Evolutionary conservation across 2,329 filamentous ascomycete genomes (phyloP), one percentile per base, ranked within the genome.

Genomic region (Alternaria arbusti): DNA sequence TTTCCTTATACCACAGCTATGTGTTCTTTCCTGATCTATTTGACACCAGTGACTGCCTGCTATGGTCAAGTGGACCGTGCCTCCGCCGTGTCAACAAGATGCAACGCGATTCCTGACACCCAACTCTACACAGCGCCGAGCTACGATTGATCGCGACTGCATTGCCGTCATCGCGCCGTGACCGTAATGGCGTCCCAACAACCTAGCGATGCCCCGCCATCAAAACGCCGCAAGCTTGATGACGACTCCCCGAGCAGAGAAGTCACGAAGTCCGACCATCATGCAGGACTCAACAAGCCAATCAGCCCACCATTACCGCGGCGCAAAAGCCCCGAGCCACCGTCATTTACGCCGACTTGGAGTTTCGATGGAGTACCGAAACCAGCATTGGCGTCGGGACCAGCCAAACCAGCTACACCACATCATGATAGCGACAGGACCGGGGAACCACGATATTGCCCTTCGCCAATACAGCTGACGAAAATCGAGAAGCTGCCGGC

Each of bases 401-500:
- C 58, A n/a, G 26, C 30, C 30, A 26, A n/a, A 15, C 40, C 43
- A 17, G 15, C 44, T 5, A 17, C 40, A 12, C 26, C 22, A 44
- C 26, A 30, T 4, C 26, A 46, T 46, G 30, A 58, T 49, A 46
- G 32, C 40, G 45, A 54, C 20, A 22, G 25, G 3, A 17, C 6
- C 13, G 12, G 40, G 36, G 30, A 26, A 28, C 55, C 26, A n/a
- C 44, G 10, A 9, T 61, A 65, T 46, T 10, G 88, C 23, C 75
- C 80, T 2, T 94, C 92, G 1, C 92, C 92, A 0, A 87, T 94
- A 68, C 88, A 89, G 61, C 86, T 96, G 13, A 94, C 91, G 0
- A 85, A 84, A 63, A 90, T 96, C 57, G 84, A 82, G 26, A 90
- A 91, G 70, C 81, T 94, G 0, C 83, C 88, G 2, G 77, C 82